Evolutionary conservation across 768 basidiomycete species (phyloP), one percentile per base, ranked within the genome.

Genomic region (Rubroboletus pulcherrimus): DNA sequence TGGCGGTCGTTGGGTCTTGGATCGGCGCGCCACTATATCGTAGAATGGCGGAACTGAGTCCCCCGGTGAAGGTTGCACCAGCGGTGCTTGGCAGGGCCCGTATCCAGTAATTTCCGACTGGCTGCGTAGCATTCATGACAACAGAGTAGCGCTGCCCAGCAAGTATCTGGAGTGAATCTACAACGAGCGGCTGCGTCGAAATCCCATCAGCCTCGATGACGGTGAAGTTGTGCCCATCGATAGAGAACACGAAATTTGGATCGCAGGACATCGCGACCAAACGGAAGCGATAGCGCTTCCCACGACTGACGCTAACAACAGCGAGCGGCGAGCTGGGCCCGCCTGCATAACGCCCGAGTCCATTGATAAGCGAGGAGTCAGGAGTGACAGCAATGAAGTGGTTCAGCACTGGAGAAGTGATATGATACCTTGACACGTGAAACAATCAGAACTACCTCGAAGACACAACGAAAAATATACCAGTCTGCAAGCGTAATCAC

Each of bases 41-140:
- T 8, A 83, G 67, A 44, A 83, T 81, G 1, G 80, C 84, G 10
- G 78, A 81, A 64, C 82, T 84, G 26, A 79, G 58, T 19, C 81
- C 81, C 15, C 71, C 73, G 1, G 52, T 2, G 43, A 73, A 74
- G 12, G 57, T 55, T 2, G 66, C 11, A 17, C 53, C 59, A 11
- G 57, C 41, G 2, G 53, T 49, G 45, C 51, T 71, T 3, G 77
- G 72, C 19, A 66, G 26, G 0, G 78, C 75, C 15, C 78, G 76
- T 29, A 83, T 73, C 80, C 81, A 85, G 66, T 84, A 85, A 64
- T 83, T 85, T 12, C 57, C 73, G 14, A 78, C 61, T 0, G 71
- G 65, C 52, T 80, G 73, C 38, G 78, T 73, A 21, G 81, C 78
- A 9, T 67, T 72, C 37, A 81, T 42, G 11, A 82, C 61, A 43